phyloP scores from a whole-genome alignment of 768 basidiomycete genomes.

The Pisolithus microcarpus region DNA sequence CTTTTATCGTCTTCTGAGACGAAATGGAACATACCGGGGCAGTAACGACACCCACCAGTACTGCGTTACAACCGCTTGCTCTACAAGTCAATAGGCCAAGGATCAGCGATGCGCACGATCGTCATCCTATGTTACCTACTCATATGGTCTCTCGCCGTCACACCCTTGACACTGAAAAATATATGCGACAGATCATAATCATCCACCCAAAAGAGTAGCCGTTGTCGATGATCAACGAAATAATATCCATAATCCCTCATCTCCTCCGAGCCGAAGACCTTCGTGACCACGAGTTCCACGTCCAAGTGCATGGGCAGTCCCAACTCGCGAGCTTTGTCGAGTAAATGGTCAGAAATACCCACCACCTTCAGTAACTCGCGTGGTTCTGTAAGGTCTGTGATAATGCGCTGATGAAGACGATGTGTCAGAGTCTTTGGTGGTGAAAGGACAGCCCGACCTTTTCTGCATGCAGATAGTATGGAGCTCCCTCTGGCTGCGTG shows the following conservation, averaged over 20 bases:
- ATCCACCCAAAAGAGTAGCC: conserved; percentile 44
- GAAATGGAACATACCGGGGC: neutral
- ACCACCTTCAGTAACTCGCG: neutral
- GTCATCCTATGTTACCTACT: conserved; percentile 23
- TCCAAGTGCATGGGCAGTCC: neutral
- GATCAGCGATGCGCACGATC: neutral
- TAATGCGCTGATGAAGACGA: neutral
- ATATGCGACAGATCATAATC: conserved; percentile 27
- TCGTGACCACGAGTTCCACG: conserved; percentile 3
- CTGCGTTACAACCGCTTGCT: conserved; percentile 10
- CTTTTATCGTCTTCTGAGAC: neutral
- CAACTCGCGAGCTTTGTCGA: neutral
- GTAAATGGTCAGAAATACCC: neutral
- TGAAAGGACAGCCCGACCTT: conserved; percentile 26
- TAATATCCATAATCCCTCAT: conserved; percentile 29
- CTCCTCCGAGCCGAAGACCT: neutral
- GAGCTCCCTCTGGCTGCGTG: conserved; percentile 47
- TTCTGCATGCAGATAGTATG: conserved; percentile 40
- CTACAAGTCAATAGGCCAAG: conserved; percentile 2
- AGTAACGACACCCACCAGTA: conserved; percentile 17
- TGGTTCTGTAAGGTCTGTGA: neutral
- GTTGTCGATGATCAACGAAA: conserved; percentile 35
- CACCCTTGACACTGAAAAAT: conserved; percentile 32
- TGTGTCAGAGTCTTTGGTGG: neutral
- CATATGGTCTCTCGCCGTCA: conserved; percentile 31